phyloP scores from a whole-genome alignment of 768 basidiomycete genomes.

The Fomitopsis serialis region DNA sequence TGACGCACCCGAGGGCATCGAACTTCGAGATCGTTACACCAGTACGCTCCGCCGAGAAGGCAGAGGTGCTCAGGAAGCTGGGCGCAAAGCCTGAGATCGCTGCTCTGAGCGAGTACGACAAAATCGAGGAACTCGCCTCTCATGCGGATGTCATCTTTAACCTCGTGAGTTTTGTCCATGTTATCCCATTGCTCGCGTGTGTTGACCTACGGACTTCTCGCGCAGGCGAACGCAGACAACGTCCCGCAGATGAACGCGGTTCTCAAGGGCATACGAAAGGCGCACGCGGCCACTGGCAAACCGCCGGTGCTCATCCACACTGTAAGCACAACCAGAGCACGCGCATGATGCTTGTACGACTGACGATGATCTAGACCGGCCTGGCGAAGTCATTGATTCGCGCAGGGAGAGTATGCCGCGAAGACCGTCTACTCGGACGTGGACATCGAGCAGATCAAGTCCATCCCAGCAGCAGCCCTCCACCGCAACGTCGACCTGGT shows the following conservation, averaged over 20 bases:
- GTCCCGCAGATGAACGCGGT: slow-evolving; percentile 38
- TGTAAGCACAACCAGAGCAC: too few species aligned
- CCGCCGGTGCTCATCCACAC: slow-evolving; percentile 36
- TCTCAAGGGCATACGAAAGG: slow-evolving; percentile 46
- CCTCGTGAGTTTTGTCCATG: too few species aligned
- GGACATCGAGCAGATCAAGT: slow-evolving; percentile 40
- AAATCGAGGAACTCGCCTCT: slow-evolving; percentile 35
- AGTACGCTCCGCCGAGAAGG: slow-evolving; percentile 38
- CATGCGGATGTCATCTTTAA: slow-evolving; percentile 38
- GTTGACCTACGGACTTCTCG: too few species aligned
- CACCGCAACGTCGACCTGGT: slow-evolving; percentile 47
- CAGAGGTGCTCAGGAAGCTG: slow-evolving; percentile 15
- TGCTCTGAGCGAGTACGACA: slow-evolving; percentile 24
- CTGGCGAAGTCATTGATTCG: slow-evolving; percentile 38
- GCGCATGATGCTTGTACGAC: too few species aligned
- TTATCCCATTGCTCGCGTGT: too few species aligned
- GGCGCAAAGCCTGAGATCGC: slow-evolving; percentile 15
- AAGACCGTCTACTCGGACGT: slow-evolving; percentile 43
- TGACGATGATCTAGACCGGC: not conserved
- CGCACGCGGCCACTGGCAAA: slow-evolving; percentile 34
- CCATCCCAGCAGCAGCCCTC: slow-evolving; percentile 36
- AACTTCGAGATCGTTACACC: slow-evolving; percentile 41
- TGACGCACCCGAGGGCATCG: slow-evolving; percentile 36
- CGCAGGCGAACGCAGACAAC: slow-evolving; percentile 43
- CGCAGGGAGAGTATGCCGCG: too few species aligned